These are phyloP conservation scores for Aspergillus uvarum DNA, from an alignment of 2,329 filamentous ascomycete species.

Conservation along the genomic window DNA sequence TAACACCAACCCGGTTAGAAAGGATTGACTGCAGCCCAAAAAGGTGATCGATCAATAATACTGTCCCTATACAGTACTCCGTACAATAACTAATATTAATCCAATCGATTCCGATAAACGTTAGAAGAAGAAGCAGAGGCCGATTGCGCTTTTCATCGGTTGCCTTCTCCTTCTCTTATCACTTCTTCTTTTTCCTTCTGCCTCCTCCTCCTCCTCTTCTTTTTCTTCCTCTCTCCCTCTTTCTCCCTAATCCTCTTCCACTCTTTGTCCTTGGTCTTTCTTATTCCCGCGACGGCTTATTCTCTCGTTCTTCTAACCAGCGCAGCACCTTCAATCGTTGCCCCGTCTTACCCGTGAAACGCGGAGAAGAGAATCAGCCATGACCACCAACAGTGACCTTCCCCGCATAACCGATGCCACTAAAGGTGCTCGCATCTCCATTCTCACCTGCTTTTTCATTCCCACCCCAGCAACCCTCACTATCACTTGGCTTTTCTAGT, in stretches of 20 bases:
- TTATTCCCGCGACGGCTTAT: background rate
- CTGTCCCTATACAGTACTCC: too few relatives aligned
- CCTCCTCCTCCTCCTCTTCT: background rate
- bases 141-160: too few relatives aligned
- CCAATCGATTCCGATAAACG: too few relatives aligned
- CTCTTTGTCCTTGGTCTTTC: background rate
- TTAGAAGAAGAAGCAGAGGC: too few relatives aligned
- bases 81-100: too few relatives aligned
- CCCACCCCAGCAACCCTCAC: too few relatives aligned
- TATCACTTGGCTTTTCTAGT: too few relatives aligned
- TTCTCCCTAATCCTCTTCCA: background rate
- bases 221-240: background rate
- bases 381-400: background rate
- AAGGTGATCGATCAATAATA: background rate
- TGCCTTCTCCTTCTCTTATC: background rate
- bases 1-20: slow-evolving; percentile 1
- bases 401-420: slow-evolving; percentile 8
- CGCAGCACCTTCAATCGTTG: too few relatives aligned
- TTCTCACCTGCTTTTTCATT: too few relatives aligned
- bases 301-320: background rate
- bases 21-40: background rate
- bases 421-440: background rate
- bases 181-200: background rate
- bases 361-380: background rate
- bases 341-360: too few relatives aligned